Conservation (phyloP, 768 basidiomycete species). For the Calocera viscosa region DNA sequence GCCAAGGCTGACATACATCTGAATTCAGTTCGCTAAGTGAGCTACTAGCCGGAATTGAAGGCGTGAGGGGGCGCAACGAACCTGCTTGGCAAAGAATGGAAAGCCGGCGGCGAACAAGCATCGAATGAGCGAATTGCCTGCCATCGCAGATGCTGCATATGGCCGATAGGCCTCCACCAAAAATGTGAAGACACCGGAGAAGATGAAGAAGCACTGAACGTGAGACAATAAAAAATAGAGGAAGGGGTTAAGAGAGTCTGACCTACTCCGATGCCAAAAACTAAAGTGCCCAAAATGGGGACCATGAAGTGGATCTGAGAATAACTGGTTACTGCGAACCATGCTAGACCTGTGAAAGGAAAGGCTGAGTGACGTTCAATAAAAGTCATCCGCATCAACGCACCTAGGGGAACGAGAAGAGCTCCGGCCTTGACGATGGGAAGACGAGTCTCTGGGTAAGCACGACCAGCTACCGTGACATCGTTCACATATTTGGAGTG, state of each 20-base stretch:
- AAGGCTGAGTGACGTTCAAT: too few relatives aligned
- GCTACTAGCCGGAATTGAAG: too few relatives aligned
- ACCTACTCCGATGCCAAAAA: slow-evolving; percentile 45
- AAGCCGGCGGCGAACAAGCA: slow-evolving; percentile 39
- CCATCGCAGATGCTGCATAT: slow-evolving; percentile 47
- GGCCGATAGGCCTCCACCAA: slow-evolving; percentile 41
- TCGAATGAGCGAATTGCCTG: slow-evolving; percentile 48
- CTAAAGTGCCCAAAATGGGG: slow-evolving; percentile 35
- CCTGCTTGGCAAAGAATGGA: too few relatives aligned
- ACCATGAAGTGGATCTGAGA: slow-evolving; percentile 36
- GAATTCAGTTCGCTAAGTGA: too few relatives aligned
- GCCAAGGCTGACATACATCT: slow-evolving; percentile 43
- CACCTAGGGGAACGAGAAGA: slow-evolving; percentile 46
- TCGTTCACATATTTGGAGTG: not conserved
- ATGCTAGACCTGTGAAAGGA: too few relatives aligned
- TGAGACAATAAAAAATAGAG: too few relatives aligned
- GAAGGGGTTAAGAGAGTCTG: too few relatives aligned
- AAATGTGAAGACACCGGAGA: slow-evolving; percentile 54
- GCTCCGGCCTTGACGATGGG: slow-evolving; percentile 58
- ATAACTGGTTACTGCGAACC: slow-evolving; percentile 46
- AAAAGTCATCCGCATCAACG: too few relatives aligned
- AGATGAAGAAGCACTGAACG: slow-evolving; percentile 52
- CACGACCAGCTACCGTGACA: too few relatives aligned
- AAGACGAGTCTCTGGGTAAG: slow-evolving; percentile 55
- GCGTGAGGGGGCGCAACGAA: too few relatives aligned